Evolutionary conservation across 2,329 filamentous ascomycete species (phyloP).

Genomic region (Endoconidiophora laricicola): DNA sequence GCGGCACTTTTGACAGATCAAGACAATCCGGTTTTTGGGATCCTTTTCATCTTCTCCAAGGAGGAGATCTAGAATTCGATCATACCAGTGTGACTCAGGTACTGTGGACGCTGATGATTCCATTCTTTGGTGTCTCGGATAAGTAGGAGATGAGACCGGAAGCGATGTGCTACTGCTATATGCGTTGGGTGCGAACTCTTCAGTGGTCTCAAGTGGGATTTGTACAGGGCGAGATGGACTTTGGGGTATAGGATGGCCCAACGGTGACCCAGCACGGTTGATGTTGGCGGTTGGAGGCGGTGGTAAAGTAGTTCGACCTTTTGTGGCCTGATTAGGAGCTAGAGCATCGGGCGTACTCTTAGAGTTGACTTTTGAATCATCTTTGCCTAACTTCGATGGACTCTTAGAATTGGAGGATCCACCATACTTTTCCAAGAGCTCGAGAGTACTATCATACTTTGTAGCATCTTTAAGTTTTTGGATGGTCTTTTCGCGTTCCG

Average conservation of each 20-base stretch:
- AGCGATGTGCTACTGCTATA: slow-evolving; percentile 24
- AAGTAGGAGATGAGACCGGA: neutral
- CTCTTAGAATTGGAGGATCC: slow-evolving; percentile 40
- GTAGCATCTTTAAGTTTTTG: slow-evolving; percentile 89
- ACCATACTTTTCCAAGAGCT: slow-evolving; percentile 83
- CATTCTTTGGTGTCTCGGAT: neutral
- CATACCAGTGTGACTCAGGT: slow-evolving; percentile 64
- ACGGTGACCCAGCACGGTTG: slow-evolving; percentile 23
- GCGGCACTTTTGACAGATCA: slow-evolving; percentile 69
- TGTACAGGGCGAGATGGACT: slow-evolving; percentile 17
- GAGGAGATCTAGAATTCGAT: slow-evolving; percentile 78
- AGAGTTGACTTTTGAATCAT: slow-evolving; percentile 1
- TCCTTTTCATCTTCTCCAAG: slow-evolving; percentile 90
- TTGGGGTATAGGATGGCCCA: slow-evolving; percentile 18
- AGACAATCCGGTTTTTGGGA: slow-evolving; percentile 73
- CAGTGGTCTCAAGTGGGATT: slow-evolving; percentile 29
- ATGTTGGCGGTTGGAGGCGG: slow-evolving; percentile 51
- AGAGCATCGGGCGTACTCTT: neutral
- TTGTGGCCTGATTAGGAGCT: neutral
- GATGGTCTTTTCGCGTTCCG: slow-evolving; percentile 72
- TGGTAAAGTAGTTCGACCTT: slow-evolving; percentile 13
- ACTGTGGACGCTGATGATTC: neutral
- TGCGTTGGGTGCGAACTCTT: slow-evolving; percentile 58
- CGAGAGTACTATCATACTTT: slow-evolving; percentile 86
- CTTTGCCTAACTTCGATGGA: slow-evolving; percentile 19